These are phyloP conservation scores for Skeletonema potamos DNA, from an alignment of 108 stramenopile species.

Conservation along the genomic window DNA sequence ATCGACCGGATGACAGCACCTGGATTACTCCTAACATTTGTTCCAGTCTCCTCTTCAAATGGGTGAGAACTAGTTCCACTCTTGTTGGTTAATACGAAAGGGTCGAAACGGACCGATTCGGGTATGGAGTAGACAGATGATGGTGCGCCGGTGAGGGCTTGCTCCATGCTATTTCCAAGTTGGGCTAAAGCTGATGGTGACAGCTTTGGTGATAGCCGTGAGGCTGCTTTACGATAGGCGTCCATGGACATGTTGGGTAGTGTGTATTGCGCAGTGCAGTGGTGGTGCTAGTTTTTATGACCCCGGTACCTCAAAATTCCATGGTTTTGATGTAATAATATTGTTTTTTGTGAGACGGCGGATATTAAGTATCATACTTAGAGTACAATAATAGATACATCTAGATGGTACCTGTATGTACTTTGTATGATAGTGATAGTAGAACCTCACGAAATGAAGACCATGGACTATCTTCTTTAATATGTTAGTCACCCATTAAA, in stretches of 20 bases:
- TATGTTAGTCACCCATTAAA: no score
- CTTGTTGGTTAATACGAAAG: constrained; percentile 10
- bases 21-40: constrained; percentile 13
- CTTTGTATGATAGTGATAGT: no score
- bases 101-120: constrained; percentile 24
- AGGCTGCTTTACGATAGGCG: constrained; percentile 6
- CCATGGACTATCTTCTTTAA: no score
- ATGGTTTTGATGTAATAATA: neutral
- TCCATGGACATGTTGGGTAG: neutral
- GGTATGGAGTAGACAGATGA: constrained; percentile 30
- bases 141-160: constrained; percentile 9
- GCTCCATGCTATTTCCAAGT: constrained; percentile 29
- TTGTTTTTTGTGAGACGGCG: no score
- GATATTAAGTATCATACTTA: no score
- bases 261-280: neutral
- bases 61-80: neutral
- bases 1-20: constrained; percentile 60
- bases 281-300: neutral
- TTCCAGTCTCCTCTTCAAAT: neutral
- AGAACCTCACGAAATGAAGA: no score
- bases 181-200: constrained; percentile 4
- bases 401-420: no score
- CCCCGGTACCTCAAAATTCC: neutral
- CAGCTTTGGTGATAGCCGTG: constrained; percentile 19
- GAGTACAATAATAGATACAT: no score